Conservation (phyloP, 2,329 filamentous ascomycete species). For the Cytospora schulzeri region DNA sequence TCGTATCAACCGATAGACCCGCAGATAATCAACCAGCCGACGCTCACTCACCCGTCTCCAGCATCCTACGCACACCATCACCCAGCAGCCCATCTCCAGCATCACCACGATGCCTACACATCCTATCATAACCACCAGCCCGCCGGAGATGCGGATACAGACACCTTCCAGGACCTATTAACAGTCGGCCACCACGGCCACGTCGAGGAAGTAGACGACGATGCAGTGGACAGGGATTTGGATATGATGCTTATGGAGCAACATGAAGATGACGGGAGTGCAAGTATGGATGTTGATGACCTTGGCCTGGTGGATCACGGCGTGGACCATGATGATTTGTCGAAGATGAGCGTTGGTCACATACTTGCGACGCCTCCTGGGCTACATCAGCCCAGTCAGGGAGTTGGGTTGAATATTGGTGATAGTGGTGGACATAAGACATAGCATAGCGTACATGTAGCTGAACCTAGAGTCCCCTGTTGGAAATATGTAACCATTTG, state of each 20-base stretch:
- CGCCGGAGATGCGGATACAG: constrained; percentile 43
- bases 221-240: constrained; percentile 49
- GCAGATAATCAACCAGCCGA: constrained; percentile 54
- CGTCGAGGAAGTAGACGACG: constrained; percentile 28
- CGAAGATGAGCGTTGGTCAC: constrained; percentile 32
- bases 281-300: constrained; percentile 29
- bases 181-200: constrained; percentile 41
- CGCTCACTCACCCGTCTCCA: too few relatives aligned
- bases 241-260: constrained; percentile 54
- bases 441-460: too few relatives aligned
- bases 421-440: not conserved
- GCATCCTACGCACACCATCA: constrained; percentile 33
- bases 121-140: constrained; percentile 38
- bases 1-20: constrained; percentile 60
- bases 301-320: constrained; percentile 5
- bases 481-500: not conserved
- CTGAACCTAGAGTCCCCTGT: not conserved
- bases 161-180: constrained; percentile 56
- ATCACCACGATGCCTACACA: constrained; percentile 37
- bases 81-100: constrained; percentile 32
- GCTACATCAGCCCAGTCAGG: constrained; percentile 17
- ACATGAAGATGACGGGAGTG: constrained; percentile 42
- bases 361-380: constrained; percentile 26
- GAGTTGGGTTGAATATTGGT: not conserved
- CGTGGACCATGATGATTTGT: constrained; percentile 19